These are phyloP conservation scores for Flaveria bidentis DNA, from an alignment of 129 eudicot species.

Conservation along the genomic window DNA sequence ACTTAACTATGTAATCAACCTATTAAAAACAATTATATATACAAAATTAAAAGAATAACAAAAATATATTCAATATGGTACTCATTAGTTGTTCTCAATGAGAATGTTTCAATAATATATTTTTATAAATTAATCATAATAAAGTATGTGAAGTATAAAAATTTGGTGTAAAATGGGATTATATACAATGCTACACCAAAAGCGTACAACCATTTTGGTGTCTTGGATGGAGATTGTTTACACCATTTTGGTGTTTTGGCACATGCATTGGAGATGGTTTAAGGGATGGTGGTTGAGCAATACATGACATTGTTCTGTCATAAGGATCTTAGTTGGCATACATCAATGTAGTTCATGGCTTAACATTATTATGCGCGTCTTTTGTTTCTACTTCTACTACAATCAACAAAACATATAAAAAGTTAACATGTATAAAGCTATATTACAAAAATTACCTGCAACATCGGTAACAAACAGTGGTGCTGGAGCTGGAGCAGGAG, in stretches of 20 bases:
- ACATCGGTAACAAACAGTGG: conserved; percentile 44
- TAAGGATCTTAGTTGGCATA: conserved; percentile 8
- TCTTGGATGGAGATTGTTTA: conserved; percentile 1
- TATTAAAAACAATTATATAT: background rate
- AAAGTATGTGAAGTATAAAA: background rate
- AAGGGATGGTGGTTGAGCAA: background rate
- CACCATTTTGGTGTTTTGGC: background rate
- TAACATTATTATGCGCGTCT: background rate
- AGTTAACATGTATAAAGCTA: conserved; percentile 13
- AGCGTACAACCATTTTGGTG: background rate
- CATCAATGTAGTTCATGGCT: background rate
- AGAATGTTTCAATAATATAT: background rate
- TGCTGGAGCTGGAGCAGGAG: conserved; percentile 60
- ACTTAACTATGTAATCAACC: background rate
- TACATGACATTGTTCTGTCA: conserved; percentile 8
- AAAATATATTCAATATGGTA: background rate
- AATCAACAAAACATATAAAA: conserved; percentile 10
- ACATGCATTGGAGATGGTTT: background rate
- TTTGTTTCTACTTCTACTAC: background rate
- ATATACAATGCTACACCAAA: background rate
- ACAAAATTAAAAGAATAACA: background rate
- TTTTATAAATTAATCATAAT: background rate
- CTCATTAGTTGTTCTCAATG: background rate
- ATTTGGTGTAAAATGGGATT: background rate
- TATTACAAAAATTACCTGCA: conserved; percentile 48